Base-by-base conservation (phyloP, 495 filamentous ascomycete species). In the Talaromyces adpressus region DNA sequence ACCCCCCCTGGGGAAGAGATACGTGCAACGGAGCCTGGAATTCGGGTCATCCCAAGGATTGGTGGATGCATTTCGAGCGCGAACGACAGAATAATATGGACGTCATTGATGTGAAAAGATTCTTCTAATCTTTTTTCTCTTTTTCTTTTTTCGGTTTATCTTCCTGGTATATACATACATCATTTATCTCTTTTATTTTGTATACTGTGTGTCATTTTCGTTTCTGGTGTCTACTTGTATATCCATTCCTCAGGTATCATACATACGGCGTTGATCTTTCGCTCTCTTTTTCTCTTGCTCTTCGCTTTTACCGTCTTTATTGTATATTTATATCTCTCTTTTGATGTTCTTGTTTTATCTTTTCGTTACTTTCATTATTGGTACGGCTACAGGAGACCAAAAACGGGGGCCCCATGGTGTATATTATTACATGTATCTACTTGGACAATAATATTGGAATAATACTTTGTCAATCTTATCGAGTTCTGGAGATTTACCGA, bases 41-140 rank as follows among this genome's bases (percentile, higher is more conserved):
- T 63, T 68, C 69, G 49, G 67, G 68, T 57, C 77, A 79, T 47
- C 75, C 75, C 51, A 73, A 75, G 16, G 77, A 79, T n/a, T 81
- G 79, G 79, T 81, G 77, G 79, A 79, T 75, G 63, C 79, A 81
- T 62, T 75, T 79, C 68, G 79, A 81, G 65, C 75, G 79, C 25
- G 79, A 81, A 59, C 77, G 79, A 18, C 78, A 75, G 7, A 68
- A 69, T 41, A 75, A 73, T 32, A 59, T 71, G n/a, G 74, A 79
- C 34, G 66, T 77, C 56, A 73, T 80, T 62, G 69, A 75, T 32
- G 54, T 73, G 14, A 72, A 72, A 58, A 72, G 71, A 58, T 75
- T 81, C 32, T 79, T 81, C 51, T 79, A 68, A 75, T 59, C 1
- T 36, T 36, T 34, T 12, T 32, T 52, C 61, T 12, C 63, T 39